phyloP scores from a whole-genome alignment of 345 rosid genomes.

The Clausena lansium region DNA sequence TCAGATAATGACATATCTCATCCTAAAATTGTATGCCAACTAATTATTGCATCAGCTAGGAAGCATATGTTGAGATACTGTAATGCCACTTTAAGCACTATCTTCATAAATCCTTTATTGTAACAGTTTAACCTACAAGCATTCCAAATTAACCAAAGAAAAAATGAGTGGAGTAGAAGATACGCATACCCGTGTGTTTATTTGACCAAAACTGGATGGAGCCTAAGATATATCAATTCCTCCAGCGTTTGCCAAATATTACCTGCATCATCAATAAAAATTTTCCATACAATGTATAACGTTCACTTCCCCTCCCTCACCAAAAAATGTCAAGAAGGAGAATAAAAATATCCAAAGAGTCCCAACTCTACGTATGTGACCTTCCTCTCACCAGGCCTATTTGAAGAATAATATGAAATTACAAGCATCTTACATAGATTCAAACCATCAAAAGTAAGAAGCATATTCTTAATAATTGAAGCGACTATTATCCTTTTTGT shows the following conservation, averaged over 20 bases:
- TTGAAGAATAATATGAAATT: background rate
- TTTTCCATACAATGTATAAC: background rate
- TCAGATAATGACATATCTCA: background rate
- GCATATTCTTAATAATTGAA: background rate
- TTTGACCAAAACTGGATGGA: conserved; percentile 96
- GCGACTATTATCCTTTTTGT: background rate
- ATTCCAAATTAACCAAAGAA: background rate
- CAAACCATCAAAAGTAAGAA: background rate
- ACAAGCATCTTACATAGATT: background rate
- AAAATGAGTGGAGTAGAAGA: background rate
- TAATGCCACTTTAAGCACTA: too few species aligned
- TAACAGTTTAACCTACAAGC: background rate
- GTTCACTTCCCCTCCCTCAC: too few species aligned
- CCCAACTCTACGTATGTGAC: background rate
- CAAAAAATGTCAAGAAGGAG: too few species aligned
- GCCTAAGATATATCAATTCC: conserved; percentile 88
- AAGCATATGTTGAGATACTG: too few species aligned
- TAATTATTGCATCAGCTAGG: background rate
- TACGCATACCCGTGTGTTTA: conserved; percentile 68
- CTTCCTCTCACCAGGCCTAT: background rate
- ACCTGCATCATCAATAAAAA: conserved; percentile 55
- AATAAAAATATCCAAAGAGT: background rate
- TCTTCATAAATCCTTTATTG: background rate
- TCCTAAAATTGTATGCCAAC: background rate
- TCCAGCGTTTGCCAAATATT: conserved; percentile 86